phyloP scores from a whole-genome alignment of 441 rosid species.

The Euphorbia neoarborescens region DNA sequence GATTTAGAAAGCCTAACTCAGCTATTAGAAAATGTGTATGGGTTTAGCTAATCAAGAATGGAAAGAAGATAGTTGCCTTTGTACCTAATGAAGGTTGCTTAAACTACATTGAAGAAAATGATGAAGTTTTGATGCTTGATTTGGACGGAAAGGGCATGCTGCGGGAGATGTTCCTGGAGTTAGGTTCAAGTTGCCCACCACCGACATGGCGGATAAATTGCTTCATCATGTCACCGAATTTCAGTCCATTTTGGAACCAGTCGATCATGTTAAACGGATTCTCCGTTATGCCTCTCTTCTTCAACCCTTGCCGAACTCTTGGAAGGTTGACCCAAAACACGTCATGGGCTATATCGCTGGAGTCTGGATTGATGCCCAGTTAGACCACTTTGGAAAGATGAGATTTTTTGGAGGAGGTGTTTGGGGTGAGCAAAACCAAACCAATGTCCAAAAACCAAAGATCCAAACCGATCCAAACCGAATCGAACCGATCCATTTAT shows the following conservation, averaged over 20 bases:
- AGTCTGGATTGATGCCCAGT: constrained; percentile 65
- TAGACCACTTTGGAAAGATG: constrained; percentile 60
- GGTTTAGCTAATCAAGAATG: constrained; percentile 60
- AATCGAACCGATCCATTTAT: too few species aligned
- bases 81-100: constrained; percentile 76
- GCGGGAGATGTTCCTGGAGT: constrained; percentile 84
- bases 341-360: constrained; percentile 94
- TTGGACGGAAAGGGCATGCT: constrained; percentile 70
- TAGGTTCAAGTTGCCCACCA: constrained; percentile 73
- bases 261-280: constrained; percentile 62
- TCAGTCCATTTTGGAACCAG: constrained; percentile 43
- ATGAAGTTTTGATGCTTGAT: constrained; percentile 70
- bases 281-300: constrained; percentile 51
- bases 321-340: constrained; percentile 46
- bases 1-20: constrained; percentile 76
- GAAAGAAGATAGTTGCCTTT: constrained; percentile 72
- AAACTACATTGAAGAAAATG: constrained; percentile 64
- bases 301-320: constrained; percentile 37
- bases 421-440: too few species aligned
- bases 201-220: constrained; percentile 40
- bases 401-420: constrained; percentile 68
- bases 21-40: constrained; percentile 69
- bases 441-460: too few species aligned
- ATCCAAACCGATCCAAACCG: too few species aligned
- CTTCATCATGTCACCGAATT: constrained; percentile 50